Conservation (phyloP, 805 yeast genomes). For the Myxozyma melibiosi region DNA sequence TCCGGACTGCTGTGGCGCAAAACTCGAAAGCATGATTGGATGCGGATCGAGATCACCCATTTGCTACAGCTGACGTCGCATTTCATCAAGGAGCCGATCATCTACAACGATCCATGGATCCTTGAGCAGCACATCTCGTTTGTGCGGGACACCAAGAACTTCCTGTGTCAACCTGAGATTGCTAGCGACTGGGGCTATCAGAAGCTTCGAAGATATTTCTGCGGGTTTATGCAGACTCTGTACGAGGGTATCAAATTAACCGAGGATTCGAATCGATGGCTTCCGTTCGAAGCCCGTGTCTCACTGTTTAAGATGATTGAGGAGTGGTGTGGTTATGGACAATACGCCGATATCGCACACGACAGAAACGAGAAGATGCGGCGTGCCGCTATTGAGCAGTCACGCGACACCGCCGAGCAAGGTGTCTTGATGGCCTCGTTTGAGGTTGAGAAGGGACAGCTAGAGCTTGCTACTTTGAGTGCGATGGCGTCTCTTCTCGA, state of each 20-base stretch:
- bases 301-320: conserved; percentile 80
- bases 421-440: conserved; percentile 62
- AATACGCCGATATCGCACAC: conserved; percentile 57
- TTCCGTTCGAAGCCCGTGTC: conserved; percentile 85
- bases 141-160: conserved; percentile 61
- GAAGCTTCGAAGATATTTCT: conserved; percentile 75
- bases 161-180: conserved; percentile 57
- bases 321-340: conserved; percentile 95
- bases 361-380: conserved; percentile 68
- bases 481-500: conserved; percentile 78
- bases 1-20: conserved; percentile 26
- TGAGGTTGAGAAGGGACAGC: conserved; percentile 72
- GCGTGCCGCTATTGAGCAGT: conserved; percentile 43
- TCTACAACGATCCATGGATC: conserved; percentile 69
- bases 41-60: conserved; percentile 77
- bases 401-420: conserved; percentile 43
- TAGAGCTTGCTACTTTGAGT: conserved; percentile 72
- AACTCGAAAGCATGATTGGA: conserved; percentile 37
- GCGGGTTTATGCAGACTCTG: conserved; percentile 78
- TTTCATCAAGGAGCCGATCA: conserved; percentile 54
- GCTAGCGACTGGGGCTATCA: conserved; percentile 74
- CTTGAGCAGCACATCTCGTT: conserved; percentile 63
- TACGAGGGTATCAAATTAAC: conserved; percentile 46
- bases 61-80: conserved; percentile 70
- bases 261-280: conserved; percentile 53